Evolutionary conservation across 2,329 filamentous ascomycete genomes (phyloP).

Genomic region (Exophiala sp.): DNA sequence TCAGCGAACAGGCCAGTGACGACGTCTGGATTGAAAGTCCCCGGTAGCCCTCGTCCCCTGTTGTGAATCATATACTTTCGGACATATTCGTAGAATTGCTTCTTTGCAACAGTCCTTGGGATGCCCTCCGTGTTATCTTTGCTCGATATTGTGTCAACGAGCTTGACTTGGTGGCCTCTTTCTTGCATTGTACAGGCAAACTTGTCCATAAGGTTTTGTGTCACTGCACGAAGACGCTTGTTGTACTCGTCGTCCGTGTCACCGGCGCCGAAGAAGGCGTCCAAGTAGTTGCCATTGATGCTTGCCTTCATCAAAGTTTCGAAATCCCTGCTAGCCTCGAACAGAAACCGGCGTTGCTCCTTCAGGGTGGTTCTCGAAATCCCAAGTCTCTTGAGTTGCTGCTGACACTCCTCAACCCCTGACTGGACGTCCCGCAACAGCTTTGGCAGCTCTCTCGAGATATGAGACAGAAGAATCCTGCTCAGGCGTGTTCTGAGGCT

Average conservation of each 20-base stretch:
- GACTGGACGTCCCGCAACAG: conserved; percentile 38
- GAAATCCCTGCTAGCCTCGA: conserved; percentile 38
- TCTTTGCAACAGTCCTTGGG: conserved; percentile 3
- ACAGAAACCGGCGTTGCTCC: conserved; percentile 34
- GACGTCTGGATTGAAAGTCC: conserved; percentile 34
- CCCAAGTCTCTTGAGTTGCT: conserved; percentile 48
- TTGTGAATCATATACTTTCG: conserved; percentile 17
- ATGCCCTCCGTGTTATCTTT: too few species aligned
- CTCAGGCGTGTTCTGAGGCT: conserved; percentile 33
- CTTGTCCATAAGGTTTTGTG: conserved; percentile 29
- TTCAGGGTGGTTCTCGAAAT: conserved; percentile 32
- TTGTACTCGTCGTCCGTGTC: conserved; percentile 21
- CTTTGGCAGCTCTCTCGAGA: conserved; percentile 33
- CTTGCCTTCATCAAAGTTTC: conserved; percentile 37
- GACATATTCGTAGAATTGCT: conserved; percentile 9
- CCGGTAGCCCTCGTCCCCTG: conserved; percentile 35
- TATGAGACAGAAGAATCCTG: conserved; percentile 34
- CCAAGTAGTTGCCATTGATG: conserved; percentile 39
- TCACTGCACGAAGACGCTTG: conserved; percentile 31
- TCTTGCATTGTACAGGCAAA: conserved; percentile 28
- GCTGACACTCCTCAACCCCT: conserved; percentile 35
- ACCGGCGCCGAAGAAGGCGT: conserved; percentile 39
- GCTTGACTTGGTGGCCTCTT: conserved; percentile 17
- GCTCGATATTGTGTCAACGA: conserved; percentile 1
- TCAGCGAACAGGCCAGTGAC: conserved; percentile 36